A percentile compares a stretch with the other conserved stretches of the same genome.
These are phyloP conservation scores for Alternaria arbusti DNA, from an alignment of 2,329 filamentous ascomycete genomes.

Conservation along the genomic window DNA sequence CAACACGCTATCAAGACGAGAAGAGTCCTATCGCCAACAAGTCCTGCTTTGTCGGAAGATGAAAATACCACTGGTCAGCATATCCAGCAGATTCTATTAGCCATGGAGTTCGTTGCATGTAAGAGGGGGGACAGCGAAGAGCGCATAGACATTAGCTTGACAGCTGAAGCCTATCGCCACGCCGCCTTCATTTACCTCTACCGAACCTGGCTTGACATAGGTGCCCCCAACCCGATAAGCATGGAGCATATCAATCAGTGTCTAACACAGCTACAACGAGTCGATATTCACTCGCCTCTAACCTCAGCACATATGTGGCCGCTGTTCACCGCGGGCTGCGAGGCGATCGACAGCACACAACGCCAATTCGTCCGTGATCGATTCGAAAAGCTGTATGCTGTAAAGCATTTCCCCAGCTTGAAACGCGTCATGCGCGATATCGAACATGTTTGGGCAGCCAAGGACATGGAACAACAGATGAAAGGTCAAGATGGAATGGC, in stretches of 20 bases:
- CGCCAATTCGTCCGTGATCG: constrained; percentile 35
- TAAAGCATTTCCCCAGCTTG: constrained; percentile 33
- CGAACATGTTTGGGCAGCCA: constrained; percentile 38
- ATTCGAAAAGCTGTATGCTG: constrained; percentile 31
- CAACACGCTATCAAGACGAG: constrained; percentile 28
- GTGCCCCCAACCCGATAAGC: constrained; percentile 39
- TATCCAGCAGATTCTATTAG: constrained; percentile 25
- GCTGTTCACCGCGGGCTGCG: constrained; percentile 41
- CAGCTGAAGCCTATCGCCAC: constrained; percentile 40
- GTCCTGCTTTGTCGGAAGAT: constrained; percentile 19
- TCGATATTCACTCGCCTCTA: constrained; percentile 30
- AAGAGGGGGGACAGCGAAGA: neutral
- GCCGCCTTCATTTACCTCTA: constrained; percentile 45
- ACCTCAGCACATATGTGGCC: constrained; percentile 41
- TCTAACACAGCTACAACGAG: constrained; percentile 21
- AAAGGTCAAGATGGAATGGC: constrained; percentile 33
- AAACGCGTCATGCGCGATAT: constrained; percentile 36
- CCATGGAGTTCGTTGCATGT: constrained; percentile 20
- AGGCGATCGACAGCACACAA: constrained; percentile 26
- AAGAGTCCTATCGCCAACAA: neutral
- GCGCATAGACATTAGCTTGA: constrained; percentile 24
- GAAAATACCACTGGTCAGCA: constrained; percentile 25
- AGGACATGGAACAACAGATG: constrained; percentile 31
- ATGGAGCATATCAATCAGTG: constrained; percentile 36
- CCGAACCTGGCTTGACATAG: constrained; percentile 40